Evolutionary conservation across 2,329 filamentous ascomycete species (phyloP).

Genomic region (Hirsutella rhossiliensis): DNA sequence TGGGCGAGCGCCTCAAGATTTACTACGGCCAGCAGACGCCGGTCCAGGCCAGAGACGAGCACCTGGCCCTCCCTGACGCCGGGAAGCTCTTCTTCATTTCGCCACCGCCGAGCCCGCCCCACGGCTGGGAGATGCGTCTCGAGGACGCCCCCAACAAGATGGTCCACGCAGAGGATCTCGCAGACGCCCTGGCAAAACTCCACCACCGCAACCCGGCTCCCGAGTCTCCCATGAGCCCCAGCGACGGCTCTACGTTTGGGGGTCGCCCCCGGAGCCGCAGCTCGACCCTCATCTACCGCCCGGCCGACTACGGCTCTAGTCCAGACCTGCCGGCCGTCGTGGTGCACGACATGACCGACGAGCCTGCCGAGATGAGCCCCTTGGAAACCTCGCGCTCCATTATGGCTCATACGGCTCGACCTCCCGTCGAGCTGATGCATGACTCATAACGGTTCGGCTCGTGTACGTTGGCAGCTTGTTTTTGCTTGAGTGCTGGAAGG

Average conservation of each 20-base stretch:
- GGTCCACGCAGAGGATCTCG: conserved; percentile 57
- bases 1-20: conserved; percentile 57
- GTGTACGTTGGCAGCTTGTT: background rate
- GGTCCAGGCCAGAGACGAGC: conserved; percentile 40
- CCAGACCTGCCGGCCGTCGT: conserved; percentile 51
- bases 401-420: conserved; percentile 47
- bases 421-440: conserved; percentile 54
- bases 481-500: background rate
- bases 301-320: conserved; percentile 40
- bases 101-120: conserved; percentile 54
- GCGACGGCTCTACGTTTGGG: conserved; percentile 13
- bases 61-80: conserved; percentile 54
- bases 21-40: conserved; percentile 56
- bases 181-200: conserved; percentile 51
- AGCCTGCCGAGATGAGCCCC: conserved; percentile 31
- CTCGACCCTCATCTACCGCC: conserved; percentile 55
- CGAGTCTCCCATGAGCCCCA: conserved; percentile 18
- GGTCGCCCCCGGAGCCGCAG: conserved; percentile 40
- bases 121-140: conserved; percentile 56
- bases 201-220: conserved; percentile 28
- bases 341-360: conserved; percentile 55
- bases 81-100: conserved; percentile 65
- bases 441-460: conserved; percentile 21
- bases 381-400: conserved; percentile 33
- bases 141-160: conserved; percentile 60